Base-by-base conservation (phyloP, 352 stramenopile genomes). In the Globisporangium carolinianum region DNA sequence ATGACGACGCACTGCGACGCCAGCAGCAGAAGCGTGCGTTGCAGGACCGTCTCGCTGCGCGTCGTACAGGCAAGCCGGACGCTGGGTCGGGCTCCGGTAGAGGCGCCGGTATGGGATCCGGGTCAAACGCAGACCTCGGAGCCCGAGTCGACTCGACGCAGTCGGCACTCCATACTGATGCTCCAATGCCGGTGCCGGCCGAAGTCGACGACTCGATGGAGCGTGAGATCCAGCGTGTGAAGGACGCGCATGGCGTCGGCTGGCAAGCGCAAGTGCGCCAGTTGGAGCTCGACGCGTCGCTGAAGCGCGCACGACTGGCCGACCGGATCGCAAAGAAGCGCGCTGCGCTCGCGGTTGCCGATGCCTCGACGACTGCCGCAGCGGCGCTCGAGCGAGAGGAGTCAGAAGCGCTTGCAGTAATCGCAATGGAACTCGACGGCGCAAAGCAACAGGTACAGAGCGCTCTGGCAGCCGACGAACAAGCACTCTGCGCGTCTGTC, bases 301-400 rank as follows among this genome's bases (percentile, higher is more conserved):
- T 62, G 49, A 65, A 64, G 37, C 77, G 77, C 53, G 63, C 61
- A 35, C 61, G 53, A 5, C 51, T 82, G 41, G 38, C 55, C 1
- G 70, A 68, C 61, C 66, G 73, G 10, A 55, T 77, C 17, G 56
- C 61, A 17, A 75, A 71, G 56, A 69, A 71, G 53, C 57, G 61
- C 50, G 51, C 51, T 15, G 49, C 49, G 49, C 6, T 45, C 6
- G 6, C 36, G 14, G 24, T 3, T 32, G 24, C 24, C 24, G 24
- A 32, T 32, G 24, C 24, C 3, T 32, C 24, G 24, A 32, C 24
- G 24, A 32, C 24, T 32, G 24, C 24, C 24, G 24, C 24, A 32
- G 24, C 24, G 24, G 24, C 24, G 24, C 24, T 76, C n/a, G n/a
- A 48, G 1, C 45, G 51, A 4, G 69, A 77, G 42, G 75, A 86